Percentiles rank a stretch among this genome's conserved stretches.
Evolutionary conservation across 306 rosid species (phyloP).

Genomic region (Cucumis cinereus): DNA sequence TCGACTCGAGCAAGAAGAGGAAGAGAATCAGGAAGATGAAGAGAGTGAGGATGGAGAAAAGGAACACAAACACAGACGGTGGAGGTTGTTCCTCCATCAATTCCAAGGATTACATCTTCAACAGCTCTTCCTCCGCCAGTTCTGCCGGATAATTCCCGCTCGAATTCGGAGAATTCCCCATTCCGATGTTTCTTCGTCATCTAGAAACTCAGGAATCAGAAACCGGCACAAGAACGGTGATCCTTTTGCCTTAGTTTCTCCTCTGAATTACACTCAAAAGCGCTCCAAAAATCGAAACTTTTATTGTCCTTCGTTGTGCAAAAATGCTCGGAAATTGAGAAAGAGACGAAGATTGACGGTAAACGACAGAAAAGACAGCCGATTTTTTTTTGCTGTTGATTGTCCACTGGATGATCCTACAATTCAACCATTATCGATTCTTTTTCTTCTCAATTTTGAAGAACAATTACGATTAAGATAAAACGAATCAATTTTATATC

Average conservation of each 20-base stretch:
- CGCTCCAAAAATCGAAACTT: neutral
- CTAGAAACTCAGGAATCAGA: neutral
- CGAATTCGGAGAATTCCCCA: slow-evolving; percentile 71
- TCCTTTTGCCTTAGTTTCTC: neutral
- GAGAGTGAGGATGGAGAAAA: slow-evolving; percentile 20
- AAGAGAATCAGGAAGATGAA: slow-evolving; percentile 32
- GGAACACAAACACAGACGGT: slow-evolving; percentile 81
- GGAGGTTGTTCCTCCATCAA: slow-evolving; percentile 86
- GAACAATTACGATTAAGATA: too few species aligned
- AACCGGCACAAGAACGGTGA: neutral
- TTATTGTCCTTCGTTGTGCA: neutral
- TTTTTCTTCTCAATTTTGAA: too few species aligned
- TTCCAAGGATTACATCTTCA: slow-evolving; percentile 43
- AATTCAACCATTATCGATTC: neutral
- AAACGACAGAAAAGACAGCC: neutral
- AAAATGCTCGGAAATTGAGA: neutral
- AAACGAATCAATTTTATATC: too few species aligned
- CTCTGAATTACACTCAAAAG: neutral
- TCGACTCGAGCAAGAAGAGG: slow-evolving; percentile 65
- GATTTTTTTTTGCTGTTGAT: neutral
- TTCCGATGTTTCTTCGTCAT: slow-evolving; percentile 54
- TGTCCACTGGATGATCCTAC: neutral
- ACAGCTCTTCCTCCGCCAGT: neutral
- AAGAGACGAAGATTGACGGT: neutral
- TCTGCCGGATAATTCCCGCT: slow-evolving; percentile 29